phyloP scores from a whole-genome alignment of 2,329 filamentous ascomycete genomes.

The Eutypella sp. region DNA sequence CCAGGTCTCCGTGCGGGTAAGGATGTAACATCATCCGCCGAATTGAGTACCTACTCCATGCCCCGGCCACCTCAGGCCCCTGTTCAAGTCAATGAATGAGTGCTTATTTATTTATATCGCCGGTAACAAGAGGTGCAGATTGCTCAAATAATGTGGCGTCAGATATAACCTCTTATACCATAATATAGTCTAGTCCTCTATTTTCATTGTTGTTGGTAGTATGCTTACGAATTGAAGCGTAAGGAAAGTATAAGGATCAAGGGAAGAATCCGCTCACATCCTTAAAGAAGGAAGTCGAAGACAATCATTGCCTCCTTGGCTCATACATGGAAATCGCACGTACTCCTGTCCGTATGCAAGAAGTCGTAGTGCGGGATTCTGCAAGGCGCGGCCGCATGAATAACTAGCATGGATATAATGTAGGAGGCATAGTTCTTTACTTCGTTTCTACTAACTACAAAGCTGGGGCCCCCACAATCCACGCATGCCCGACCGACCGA shows the following conservation, averaged over 20 bases:
- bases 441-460: neutral
- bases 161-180: slow-evolving; percentile 3
- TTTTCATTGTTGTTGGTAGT: neutral
- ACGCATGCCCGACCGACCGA: neutral
- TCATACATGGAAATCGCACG: too few relatives aligned
- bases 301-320: too few relatives aligned
- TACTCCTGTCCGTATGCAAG: too few relatives aligned
- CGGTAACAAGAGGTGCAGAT: slow-evolving; percentile 5
- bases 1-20: slow-evolving; percentile 11
- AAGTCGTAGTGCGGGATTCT: neutral
- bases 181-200: neutral
- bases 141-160: slow-evolving; percentile 17
- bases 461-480: neutral
- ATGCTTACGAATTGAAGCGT: neutral
- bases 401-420: neutral
- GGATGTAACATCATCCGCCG: slow-evolving; percentile 24
- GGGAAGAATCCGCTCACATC: neutral
- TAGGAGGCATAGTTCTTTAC: neutral
- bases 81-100: neutral
- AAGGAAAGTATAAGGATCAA: neutral
- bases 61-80: neutral
- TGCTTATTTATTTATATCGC: slow-evolving; percentile 4
- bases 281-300: neutral
- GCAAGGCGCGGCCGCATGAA: neutral
- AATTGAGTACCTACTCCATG: slow-evolving; percentile 14